Conservation (phyloP, 192 early-diverging fungal species). For the Coemansia sp. region DNA sequence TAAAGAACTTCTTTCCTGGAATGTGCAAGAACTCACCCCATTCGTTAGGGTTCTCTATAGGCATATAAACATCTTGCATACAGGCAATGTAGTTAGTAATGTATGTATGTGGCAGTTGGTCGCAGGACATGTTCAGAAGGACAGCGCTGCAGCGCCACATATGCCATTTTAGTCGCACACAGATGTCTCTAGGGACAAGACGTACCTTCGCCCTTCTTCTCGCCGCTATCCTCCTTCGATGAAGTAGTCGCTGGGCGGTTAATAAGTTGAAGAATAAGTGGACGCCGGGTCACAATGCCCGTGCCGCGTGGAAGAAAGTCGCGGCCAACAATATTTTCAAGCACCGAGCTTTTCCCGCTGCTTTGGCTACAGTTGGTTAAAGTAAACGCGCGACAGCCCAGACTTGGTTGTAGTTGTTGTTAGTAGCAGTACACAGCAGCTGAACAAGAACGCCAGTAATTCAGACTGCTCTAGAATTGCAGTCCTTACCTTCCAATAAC, state of each 20-base stretch:
- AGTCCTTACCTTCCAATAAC: conserved; percentile 69
- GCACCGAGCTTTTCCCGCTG: conserved; percentile 94
- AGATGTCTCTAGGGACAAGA: background rate
- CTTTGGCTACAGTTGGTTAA: conserved; percentile 59
- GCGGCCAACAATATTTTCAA: conserved; percentile 99
- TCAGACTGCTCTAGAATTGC: background rate
- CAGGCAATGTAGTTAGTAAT: conserved; percentile 5
- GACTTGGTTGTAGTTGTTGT: background rate
- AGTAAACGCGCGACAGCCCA: background rate
- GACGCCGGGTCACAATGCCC: conserved; percentile 96
- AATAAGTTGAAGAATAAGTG: conserved; percentile 94
- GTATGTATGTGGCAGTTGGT: background rate
- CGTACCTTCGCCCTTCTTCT: conserved; percentile 57
- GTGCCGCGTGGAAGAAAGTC: conserved; percentile 98
- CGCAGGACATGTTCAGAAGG: background rate
- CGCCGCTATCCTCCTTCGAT: conserved; percentile 20
- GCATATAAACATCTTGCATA: conserved; percentile 1
- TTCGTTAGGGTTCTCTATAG: conserved; percentile 71
- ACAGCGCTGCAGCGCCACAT: background rate
- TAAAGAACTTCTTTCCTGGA: conserved; percentile 92
- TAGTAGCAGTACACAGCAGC: background rate
- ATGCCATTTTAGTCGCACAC: background rate
- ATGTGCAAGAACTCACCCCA: conserved; percentile 99
- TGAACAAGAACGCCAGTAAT: background rate
- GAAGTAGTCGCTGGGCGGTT: conserved; percentile 74